Evolutionary conservation across 768 basidiomycete species (phyloP).

Genomic region (Kwoniella sp.): DNA sequence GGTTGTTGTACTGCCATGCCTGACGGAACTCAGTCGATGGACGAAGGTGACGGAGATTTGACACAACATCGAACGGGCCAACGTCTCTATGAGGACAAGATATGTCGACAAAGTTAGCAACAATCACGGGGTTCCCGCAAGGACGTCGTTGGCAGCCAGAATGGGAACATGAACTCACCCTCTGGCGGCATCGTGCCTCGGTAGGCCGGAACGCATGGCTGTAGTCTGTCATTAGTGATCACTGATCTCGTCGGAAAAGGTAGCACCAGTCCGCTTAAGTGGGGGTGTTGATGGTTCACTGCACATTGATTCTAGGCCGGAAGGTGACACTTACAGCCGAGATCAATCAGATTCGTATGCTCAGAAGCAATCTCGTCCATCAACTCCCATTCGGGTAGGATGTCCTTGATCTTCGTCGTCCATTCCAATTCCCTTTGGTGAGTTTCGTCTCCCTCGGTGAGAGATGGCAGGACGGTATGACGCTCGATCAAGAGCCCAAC

Average conservation of each 20-base stretch:
- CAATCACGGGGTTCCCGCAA: too few relatives aligned
- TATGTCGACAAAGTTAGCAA: too few relatives aligned
- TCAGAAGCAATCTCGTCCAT: slow-evolving; percentile 41
- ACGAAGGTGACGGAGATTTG: slow-evolving; percentile 29
- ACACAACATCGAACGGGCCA: slow-evolving; percentile 18
- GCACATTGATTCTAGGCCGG: too few relatives aligned
- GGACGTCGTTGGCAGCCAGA: too few relatives aligned
- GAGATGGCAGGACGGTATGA: slow-evolving; percentile 18
- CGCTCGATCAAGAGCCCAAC: slow-evolving; percentile 44
- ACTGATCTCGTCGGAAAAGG: too few relatives aligned
- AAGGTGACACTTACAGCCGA: slow-evolving; percentile 32
- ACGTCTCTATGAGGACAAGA: neutral
- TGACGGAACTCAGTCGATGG: slow-evolving; percentile 44
- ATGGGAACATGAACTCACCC: slow-evolving; percentile 25
- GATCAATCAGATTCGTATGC: slow-evolving; percentile 40
- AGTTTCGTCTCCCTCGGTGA: slow-evolving; percentile 13
- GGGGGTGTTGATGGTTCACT: too few relatives aligned
- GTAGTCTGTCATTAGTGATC: neutral
- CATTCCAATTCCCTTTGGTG: slow-evolving; percentile 15
- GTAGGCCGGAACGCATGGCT: slow-evolving; percentile 47
- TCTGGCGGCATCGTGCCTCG: slow-evolving; percentile 39
- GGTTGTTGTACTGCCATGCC: slow-evolving; percentile 50
- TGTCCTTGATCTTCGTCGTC: slow-evolving; percentile 45
- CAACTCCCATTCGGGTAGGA: slow-evolving; percentile 42
- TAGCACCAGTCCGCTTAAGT: too few relatives aligned